Evolutionary conservation across 2,329 filamentous ascomycete genomes (phyloP).

Genomic region (Cladosporium sp.): DNA sequence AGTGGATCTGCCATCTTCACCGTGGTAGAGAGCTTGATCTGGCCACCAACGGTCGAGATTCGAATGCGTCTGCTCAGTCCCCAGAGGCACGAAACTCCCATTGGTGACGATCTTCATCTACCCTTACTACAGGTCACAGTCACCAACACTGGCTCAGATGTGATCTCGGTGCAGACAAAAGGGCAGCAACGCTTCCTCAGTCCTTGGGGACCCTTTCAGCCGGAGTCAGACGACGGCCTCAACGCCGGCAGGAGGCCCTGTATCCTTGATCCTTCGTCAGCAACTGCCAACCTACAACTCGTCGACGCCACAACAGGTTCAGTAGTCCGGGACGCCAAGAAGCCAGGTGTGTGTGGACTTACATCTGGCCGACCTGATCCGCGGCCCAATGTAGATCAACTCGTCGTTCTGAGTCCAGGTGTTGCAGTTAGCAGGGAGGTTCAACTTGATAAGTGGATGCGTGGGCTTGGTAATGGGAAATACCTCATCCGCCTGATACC

Average conservation of each 20-base stretch:
- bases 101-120: background rate
- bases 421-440: background rate
- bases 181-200: conserved; percentile 23
- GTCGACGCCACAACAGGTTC: background rate
- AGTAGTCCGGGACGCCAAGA: background rate
- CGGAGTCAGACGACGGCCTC: background rate
- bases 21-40: conserved; percentile 17
- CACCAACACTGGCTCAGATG: conserved; percentile 19
- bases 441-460: background rate
- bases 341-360: background rate
- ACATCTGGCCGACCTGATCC: background rate
- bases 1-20: conserved; percentile 21
- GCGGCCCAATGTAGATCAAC: background rate
- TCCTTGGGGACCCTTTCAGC: conserved; percentile 20
- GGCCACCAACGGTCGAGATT: conserved; percentile 22
- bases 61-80: conserved; percentile 12
- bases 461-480: background rate
- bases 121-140: conserved; percentile 19
- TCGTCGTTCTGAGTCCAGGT: background rate
- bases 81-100: background rate
- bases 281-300: background rate
- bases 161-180: conserved; percentile 22
- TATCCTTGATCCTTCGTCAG: background rate
- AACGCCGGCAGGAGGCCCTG: background rate
- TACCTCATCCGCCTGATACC: background rate